Evolutionary conservation across 352 stramenopile genomes (phyloP), one percentile per base, ranked within the genome.

Genomic region (Aphanomyces astaci): DNA sequence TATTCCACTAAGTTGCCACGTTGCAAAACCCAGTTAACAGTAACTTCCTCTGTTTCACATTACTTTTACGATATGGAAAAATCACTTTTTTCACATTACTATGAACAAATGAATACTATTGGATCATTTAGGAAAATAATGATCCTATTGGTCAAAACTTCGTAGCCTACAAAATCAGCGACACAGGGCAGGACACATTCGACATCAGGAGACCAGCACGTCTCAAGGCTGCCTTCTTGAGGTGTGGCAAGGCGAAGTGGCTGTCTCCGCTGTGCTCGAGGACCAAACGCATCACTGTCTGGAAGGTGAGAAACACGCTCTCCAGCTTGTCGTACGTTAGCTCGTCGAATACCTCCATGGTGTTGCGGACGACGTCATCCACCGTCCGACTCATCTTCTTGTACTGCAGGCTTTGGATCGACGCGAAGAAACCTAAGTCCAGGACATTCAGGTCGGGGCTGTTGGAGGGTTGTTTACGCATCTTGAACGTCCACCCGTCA

Each of bases 371-470:
- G 25, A 56, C 15, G 25, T 56, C 49, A 15, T 56, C n/a, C n/a
- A n/a, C n/a, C n/a, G n/a, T n/a, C n/a, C n/a, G n/a, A n/a, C n/a
- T n/a, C n/a, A n/a, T n/a, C n/a, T n/a, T n/a, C n/a, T n/a, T n/a
- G n/a, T n/a, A n/a, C n/a, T n/a, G n/a, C n/a, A n/a, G n/a, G n/a
- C n/a, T n/a, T n/a, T n/a, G n/a, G n/a, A n/a, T n/a, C n/a, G n/a
- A n/a, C n/a, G n/a, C n/a, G n/a, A n/a, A 77, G 24, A 71, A 71
- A n/a, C 62, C 67, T 3, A 74, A 48, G 36, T 79, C 72, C 2
- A 77, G 49, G 0, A 76, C 67, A 30, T 76, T 80, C 15, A 70
- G 49, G 43, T 78, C 71, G 0, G 75, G 71, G 1, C 63, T 74
- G 27, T 77, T 76, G 5, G 69, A 24, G 4, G 66, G 71, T 52